Percentiles rank a stretch among this genome's conserved stretches.
phyloP scores from a whole-genome alignment of 306 rosid genomes.

The Bauhinia variegata region DNA sequence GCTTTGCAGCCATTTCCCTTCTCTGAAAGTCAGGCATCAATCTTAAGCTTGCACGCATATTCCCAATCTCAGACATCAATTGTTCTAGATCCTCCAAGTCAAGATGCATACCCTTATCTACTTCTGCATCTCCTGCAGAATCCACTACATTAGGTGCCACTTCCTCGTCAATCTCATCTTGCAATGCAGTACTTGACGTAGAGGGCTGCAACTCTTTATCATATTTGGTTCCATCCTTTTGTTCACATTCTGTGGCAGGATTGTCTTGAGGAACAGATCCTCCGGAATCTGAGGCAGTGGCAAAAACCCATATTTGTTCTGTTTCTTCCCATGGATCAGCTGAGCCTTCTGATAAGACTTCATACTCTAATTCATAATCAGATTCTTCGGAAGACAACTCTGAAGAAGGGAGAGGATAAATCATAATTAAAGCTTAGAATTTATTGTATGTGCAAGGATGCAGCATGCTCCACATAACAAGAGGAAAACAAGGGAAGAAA shows the following conservation, averaged over 20 bases:
- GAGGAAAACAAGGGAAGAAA: not conserved
- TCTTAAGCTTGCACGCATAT: slow-evolving; percentile 73
- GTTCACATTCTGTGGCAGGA: slow-evolving; percentile 25
- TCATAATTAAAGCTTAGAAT: slow-evolving; percentile 30
- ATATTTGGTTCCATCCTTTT: slow-evolving; percentile 34
- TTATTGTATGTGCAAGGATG: not conserved
- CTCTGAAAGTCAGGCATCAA: slow-evolving; percentile 93
- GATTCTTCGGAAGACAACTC: slow-evolving; percentile 87
- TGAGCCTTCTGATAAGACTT: slow-evolving; percentile 66
- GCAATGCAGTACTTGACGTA: slow-evolving; percentile 41
- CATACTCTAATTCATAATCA: slow-evolving; percentile 81
- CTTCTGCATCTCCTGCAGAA: slow-evolving; percentile 44
- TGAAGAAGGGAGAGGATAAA: slow-evolving; percentile 40
- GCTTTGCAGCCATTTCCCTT: slow-evolving; percentile 85
- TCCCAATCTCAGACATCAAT: slow-evolving; percentile 88
- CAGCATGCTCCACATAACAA: slow-evolving; percentile 14
- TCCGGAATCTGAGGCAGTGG: slow-evolving; percentile 49
- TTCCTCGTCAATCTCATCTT: slow-evolving; percentile 40
- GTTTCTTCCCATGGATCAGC: slow-evolving; percentile 77
- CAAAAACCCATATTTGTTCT: slow-evolving; percentile 65
- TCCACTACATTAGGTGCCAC: slow-evolving; percentile 32
- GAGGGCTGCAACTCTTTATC: slow-evolving; percentile 42
- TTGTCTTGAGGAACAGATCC: slow-evolving; percentile 37
- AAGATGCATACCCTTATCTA: slow-evolving; percentile 37
- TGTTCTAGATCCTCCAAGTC: slow-evolving; percentile 83